phyloP scores from a whole-genome alignment of 2,329 filamentous ascomycete genomes.

The Periconia digitata region DNA sequence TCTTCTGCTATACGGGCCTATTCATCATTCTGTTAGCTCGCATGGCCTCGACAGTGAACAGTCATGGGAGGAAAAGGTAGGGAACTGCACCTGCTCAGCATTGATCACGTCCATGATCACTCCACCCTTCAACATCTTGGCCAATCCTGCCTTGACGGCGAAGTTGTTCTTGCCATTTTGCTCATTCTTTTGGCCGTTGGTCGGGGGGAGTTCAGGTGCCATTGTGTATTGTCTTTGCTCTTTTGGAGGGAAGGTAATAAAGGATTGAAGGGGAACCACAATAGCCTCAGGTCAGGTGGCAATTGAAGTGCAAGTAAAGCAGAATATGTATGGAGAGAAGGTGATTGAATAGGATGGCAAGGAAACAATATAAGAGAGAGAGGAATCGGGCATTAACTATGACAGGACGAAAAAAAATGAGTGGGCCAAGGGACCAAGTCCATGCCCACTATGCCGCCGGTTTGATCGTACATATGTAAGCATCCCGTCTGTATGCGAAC shows the following conservation, averaged over 20 bases:
- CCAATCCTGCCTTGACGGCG: conserved; percentile 90
- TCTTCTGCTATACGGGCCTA: conserved; percentile 95
- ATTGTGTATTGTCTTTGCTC: conserved; percentile 30
- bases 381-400: no score
- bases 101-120: conserved; percentile 99
- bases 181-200: conserved; percentile 43
- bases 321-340: background rate
- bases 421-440: no score
- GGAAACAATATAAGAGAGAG: no score
- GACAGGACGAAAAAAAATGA: no score
- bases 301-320: background rate
- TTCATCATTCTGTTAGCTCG: conserved; percentile 7
- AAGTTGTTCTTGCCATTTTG: conserved; percentile 62
- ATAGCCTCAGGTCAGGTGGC: background rate
- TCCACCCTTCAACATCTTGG: conserved; percentile 97
- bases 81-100: conserved; percentile 67
- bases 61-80: background rate
- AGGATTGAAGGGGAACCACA: background rate
- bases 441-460: no score
- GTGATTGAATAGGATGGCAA: background rate
- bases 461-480: no score
- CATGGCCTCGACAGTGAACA: background rate
- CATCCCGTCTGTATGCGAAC: no score
- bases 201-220: conserved; percentile 52
- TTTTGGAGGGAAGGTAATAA: background rate